Evolutionary conservation across 306 rosid species (phyloP).

Genomic region (Phaseolus lunatus): DNA sequence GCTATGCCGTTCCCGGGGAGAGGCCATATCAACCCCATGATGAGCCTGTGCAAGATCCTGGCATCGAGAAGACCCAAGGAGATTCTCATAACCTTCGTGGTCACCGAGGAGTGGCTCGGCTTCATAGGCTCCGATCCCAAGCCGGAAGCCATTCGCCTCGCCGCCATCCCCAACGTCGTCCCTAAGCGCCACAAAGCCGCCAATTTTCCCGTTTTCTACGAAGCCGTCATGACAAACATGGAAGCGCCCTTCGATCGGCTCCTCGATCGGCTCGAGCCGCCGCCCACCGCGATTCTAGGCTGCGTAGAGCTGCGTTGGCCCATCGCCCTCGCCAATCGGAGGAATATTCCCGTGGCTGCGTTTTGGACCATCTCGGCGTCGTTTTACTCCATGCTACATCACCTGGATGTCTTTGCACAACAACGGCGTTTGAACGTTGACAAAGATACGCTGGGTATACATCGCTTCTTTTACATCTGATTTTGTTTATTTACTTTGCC

Average conservation of each 20-base stretch:
- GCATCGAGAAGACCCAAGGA: conserved; percentile 26
- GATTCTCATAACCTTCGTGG: conserved; percentile 53
- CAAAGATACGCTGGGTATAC: conserved; percentile 26
- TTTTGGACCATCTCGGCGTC: conserved; percentile 62
- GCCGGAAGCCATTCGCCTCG: conserved; percentile 50
- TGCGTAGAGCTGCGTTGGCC: conserved; percentile 53
- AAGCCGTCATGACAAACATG: conserved; percentile 55
- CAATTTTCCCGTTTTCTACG: conserved; percentile 41
- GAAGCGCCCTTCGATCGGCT: conserved; percentile 58
- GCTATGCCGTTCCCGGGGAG: conserved; percentile 61
- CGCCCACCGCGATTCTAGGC: conserved; percentile 41
- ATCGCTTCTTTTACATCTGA: background rate
- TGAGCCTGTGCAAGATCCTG: conserved; percentile 64
- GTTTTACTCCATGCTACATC: conserved; percentile 37
- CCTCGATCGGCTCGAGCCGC: conserved; percentile 52
- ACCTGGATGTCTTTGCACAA: conserved; percentile 28
- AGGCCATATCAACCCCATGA: conserved; percentile 72
- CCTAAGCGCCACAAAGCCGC: conserved; percentile 47
- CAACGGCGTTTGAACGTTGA: background rate
- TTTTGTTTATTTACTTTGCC: background rate
- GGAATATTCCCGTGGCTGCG: conserved; percentile 52
- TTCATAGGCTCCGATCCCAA: conserved; percentile 50
- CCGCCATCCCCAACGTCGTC: conserved; percentile 59
- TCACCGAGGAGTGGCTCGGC: conserved; percentile 65
- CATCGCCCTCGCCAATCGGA: conserved; percentile 35